Base-by-base conservation (phyloP, 2,329 filamentous ascomycete species). In the Colletotrichum theobromicola region DNA sequence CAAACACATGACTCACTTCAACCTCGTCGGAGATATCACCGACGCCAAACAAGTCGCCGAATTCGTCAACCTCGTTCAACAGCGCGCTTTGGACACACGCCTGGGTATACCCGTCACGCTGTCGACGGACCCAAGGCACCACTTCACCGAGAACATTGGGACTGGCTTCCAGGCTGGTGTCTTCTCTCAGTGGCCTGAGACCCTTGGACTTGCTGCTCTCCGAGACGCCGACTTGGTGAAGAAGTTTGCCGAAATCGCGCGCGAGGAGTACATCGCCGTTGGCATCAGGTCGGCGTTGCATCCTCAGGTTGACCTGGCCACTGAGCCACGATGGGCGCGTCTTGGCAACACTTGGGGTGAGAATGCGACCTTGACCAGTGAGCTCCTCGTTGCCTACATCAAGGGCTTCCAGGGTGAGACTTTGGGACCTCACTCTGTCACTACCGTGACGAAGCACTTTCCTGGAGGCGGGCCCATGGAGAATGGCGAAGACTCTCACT, bases 381-480 rank as follows among this genome's bases (percentile, higher is more conserved):
- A 81, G 57, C 80, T 83, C 32, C 76, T 87, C 5, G 81, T 84
- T 4, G 84, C 84, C 1, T 89, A 88, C 67, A 84, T 89, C 77
- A 83, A 85, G 61, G 88, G 87, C 21, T 85, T 89, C 62, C 87
- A 88, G 30, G 87, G 86, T 0, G 81, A 84, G 3, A 79, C 82
- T 35, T 80, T 88, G n/a, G 87, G 87, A 0, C 76, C 79, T 0
- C 75, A 84, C 32, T 87, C 86, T 3, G 85, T 89, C 5, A 84
- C 84, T 2, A 87, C 88, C 0, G 84, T 89, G 2, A 88, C 88
- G 0, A 90, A 90, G 79, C 88, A 90, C 75, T 90, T 90, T 76
- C 88, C 88, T 0, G 88, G 88, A 6, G 87, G 84, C 9, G 88
- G 88, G 0, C 84, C 88, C 0, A 83, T 87, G 77, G 80, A 87